Evolutionary conservation across 2,329 filamentous ascomycete species (phyloP), one percentile per base, ranked within the genome.

Genomic region (Aspergillus vadensis): DNA sequence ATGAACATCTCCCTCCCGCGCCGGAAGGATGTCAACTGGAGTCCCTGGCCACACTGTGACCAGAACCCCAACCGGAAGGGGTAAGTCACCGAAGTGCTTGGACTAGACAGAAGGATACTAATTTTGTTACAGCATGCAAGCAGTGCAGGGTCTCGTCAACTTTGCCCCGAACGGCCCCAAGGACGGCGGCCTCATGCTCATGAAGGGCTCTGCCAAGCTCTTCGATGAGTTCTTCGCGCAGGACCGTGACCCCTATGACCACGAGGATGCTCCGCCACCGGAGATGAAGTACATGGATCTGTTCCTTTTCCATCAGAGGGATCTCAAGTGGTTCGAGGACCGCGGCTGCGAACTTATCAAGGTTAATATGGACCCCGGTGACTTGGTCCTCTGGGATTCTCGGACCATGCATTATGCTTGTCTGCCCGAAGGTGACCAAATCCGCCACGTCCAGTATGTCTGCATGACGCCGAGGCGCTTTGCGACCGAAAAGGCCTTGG

Each of bases 81-180:
- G 4, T 36, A 15, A 36, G 32, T 36, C 4, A 36, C 12, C 32
- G 12, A 0, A 14, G 32, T 14, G 32, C 1, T 14, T 36, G 4
- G 5, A 2, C 5, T 36, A 14, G 5, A 6, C 32, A 6, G 32
- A 4, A 15, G 32, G 4, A 6, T 5, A 6, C 32, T 36, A 14
- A 36, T 15, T 4, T 36, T 6, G 12, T 15, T 36, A 15, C 2
- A 36, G 32, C 12, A 36, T 36, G 32, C 32, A 36, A 36, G 32
- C 25, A 32, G 32, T 63, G 1, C 82, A 84, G 60, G 82, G 82
- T 3, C 72, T 84, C 0, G 79, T 84, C 1, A 84, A 84, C 65
- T 65, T 79, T 0, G 66, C 68, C 2, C 71, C 67, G 0, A 65
- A 68, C 25, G 76, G 76, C 0, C 75, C 76, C 4, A 66, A 77